Evolutionary conservation across 371 early-diverging fungal genomes (phyloP), one percentile per base, ranked within the genome.

Genomic region (Mortierella sp.): DNA sequence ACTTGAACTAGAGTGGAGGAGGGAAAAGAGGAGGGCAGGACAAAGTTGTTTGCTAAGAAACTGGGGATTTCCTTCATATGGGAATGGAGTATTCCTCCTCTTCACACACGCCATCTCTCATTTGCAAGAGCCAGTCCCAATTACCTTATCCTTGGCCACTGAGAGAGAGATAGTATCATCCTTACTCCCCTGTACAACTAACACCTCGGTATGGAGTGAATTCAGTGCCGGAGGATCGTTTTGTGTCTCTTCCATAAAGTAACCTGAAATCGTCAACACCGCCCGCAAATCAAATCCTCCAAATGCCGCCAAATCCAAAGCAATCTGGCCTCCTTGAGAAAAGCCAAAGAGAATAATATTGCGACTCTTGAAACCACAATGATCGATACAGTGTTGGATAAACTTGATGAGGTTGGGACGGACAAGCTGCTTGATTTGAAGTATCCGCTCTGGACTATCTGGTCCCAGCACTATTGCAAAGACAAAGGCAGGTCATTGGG

Each of bases 311-410:
- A 86, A 21, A 71, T 92, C 92, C 61, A 94, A 64, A 19, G 92
- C 92, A 15, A 88, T 85, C 1, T 86, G 82, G 0, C 86, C 94
- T 50, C 94, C 94, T 60, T 94, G 92, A 1, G 91, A 88, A 74
- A 94, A 94, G 0, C 94, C 94, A 74, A 94, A 88, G 5, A 93
- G 62, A 46, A 88, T 85, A 51, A 92, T 87, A 16, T 84, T 75
- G 26, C 83, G 74, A 3, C 84, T 70, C 14, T 75, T 70, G 60
- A 84, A 89, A 15, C 80, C 77, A 64, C 85, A 87, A 25, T 86
- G 63, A 6, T 75, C 53, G n/a, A 84, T 69, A 14, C 86, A 63
- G 60, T 89, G 88, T 5, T 76, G 64, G 5, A 81, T n/a, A 11
- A 89, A 62, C 45, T 82, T 83, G 55, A 77, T 50, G 2, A 77